Evolutionary conservation across 140 eudicot genomes (phyloP), one percentile per base, ranked within the genome.

Genomic region (Anethum foeniculum): DNA sequence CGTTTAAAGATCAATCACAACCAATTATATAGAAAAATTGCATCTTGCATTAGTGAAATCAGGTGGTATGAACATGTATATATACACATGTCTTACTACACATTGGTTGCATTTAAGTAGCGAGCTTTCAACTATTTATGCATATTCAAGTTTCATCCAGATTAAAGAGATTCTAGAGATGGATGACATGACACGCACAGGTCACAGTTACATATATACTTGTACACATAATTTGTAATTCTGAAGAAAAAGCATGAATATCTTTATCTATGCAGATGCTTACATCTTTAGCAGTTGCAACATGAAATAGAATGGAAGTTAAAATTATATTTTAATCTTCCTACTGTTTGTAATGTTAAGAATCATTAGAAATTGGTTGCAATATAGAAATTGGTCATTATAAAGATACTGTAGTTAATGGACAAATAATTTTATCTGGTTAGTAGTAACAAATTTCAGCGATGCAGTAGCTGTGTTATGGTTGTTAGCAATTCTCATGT

Each of bases 181-280:
- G n/a, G n/a, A n/a, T n/a, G n/a, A n/a, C n/a, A n/a, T n/a, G n/a
- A n/a, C n/a, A 69, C 21, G 36, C 77, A 73, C 21, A 73, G 49
- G 49, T 46, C 30, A 38, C 25, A 71, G 5, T 3, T n/a, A 73
- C 32, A 71, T n/a, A n/a, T n/a, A n/a, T n/a, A n/a, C n/a, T n/a
- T n/a, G n/a, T n/a, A n/a, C n/a, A 41, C 18, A 21, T 16, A 39
- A 72, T 72, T 23, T 41, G 12, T 39, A 39, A 18, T 71, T 41
- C 51, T 71, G 77, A 71, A 38, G 7, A 9, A 71, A 71, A 39
- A 43, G 41, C 68, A n/a, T 60, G 68, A 60, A 60, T n/a, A 60
- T 60, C 68, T 60, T n/a, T 60, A 60, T n/a, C 68, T n/a, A n/a
- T n/a, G 67, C 67, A n/a, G 13, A n/a, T 69, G 75, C 23, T 69